Base-by-base conservation (phyloP, 2,329 filamentous ascomycete genomes). In the Canariomyces notabilis region DNA sequence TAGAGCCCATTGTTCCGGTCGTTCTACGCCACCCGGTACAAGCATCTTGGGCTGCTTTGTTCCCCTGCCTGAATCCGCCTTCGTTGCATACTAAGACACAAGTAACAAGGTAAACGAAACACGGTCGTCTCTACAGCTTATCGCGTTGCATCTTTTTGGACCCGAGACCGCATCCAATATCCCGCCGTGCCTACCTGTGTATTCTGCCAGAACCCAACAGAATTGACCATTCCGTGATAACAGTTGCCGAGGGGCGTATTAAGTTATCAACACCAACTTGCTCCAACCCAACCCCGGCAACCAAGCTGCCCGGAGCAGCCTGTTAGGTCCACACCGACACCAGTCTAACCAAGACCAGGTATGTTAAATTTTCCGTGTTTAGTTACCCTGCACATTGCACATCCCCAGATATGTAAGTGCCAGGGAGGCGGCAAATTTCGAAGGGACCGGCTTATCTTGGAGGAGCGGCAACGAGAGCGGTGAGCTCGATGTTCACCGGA, bases 401-500 rank as follows among this genome's bases (percentile, higher is more conserved):
- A 37, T 36, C 18, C 35, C 37, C 31, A 18, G 15, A 31, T 41
- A n/a, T n/a, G n/a, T 6, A 26, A 11, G 37, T 15, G 22, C 18
- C 29, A 8, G 5, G 14, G n/a, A 23, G 35, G 23, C n/a, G n/a
- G n/a, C n/a, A n/a, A 15, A 42, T 37, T 42, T 48, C 39, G 18
- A 44, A 22, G 37, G 26, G 26, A 39, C 43, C 44, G 12, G 20
- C 54, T 55, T 54, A 49, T 51, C 49, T 44, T 36, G 32, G n/a
- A n/a, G 19, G 20, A 45, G 23, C 37, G 44, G 44, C 47, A 51
- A 34, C 21, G 21, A 29, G 40, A 53, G 55, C 55, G 57, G 52
- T 55, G 55, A 59, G 50, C 49, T 46, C 36, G 50, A 47, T 49
- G 39, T 33, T 45, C 22, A 22, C 45, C 47, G 53, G 50, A 48